phyloP scores from a whole-genome alignment of 2,329 filamentous ascomycete species.

The Colletotrichum graminicola region DNA sequence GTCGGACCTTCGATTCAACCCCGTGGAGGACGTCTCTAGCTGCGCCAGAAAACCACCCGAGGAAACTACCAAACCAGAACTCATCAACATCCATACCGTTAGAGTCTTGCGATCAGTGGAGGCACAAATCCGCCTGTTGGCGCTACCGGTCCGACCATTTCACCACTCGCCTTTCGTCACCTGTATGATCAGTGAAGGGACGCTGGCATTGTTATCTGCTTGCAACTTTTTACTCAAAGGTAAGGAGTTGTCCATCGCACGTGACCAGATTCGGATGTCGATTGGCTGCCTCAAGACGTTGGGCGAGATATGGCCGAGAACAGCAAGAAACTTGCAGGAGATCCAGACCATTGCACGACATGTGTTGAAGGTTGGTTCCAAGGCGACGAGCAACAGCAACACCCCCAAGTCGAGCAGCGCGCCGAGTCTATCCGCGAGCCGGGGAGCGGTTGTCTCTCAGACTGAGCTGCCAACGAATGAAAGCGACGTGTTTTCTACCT shows the following conservation, averaged over 20 bases:
- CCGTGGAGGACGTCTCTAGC: constrained; percentile 54
- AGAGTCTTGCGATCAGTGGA: constrained; percentile 54
- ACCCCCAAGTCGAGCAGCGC: not conserved
- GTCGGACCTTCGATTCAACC: constrained; percentile 54
- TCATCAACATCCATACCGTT: constrained; percentile 54
- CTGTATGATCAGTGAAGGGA: constrained; percentile 57
- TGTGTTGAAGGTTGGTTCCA: constrained; percentile 43
- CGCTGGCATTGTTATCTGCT: constrained; percentile 52
- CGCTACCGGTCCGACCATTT: constrained; percentile 51
- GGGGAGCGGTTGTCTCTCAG: not conserved
- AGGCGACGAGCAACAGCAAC: no score
- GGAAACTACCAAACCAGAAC: constrained; percentile 43
- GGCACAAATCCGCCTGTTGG: constrained; percentile 54
- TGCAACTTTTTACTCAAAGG: constrained; percentile 52
- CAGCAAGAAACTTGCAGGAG: constrained; percentile 53
- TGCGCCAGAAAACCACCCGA: constrained; percentile 48
- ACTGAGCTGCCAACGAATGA: not conserved
- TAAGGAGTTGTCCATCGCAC: constrained; percentile 50
- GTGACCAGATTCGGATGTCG: constrained; percentile 56
- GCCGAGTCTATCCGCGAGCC: not conserved
- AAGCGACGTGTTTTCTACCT: not conserved
- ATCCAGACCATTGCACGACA: constrained; percentile 55
- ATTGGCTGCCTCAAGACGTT: constrained; percentile 56
- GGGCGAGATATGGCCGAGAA: constrained; percentile 54
- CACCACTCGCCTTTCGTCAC: constrained; percentile 55